phyloP scores from a whole-genome alignment of 2,329 filamentous ascomycete species.

The Colletotrichum eleusines region DNA sequence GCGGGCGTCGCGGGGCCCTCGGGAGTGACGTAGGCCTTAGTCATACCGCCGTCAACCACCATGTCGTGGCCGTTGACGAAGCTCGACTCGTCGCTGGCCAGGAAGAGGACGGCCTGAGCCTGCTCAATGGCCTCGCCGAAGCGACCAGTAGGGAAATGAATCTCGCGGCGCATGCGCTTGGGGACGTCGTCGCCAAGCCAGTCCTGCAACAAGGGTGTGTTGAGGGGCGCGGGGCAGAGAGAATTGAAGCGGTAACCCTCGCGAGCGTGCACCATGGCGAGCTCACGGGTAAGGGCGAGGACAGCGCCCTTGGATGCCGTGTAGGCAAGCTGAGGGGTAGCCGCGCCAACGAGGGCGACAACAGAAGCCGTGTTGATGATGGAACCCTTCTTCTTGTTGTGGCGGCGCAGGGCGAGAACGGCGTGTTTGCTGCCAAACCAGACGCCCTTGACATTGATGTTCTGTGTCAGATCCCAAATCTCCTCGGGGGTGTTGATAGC shows the following conservation, averaged over 20 bases:
- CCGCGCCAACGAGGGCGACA: constrained; percentile 87
- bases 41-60: constrained; percentile 96
- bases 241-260: constrained; percentile 92
- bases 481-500: constrained; percentile 87
- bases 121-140: constrained; percentile 97
- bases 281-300: constrained; percentile 87
- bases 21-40: constrained; percentile 84
- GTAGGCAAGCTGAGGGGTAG: constrained; percentile 91
- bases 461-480: constrained; percentile 94
- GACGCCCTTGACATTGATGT: constrained; percentile 98
- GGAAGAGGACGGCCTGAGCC: constrained; percentile 87
- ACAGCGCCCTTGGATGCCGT: constrained; percentile 95
- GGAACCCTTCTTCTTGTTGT: constrained; percentile 82
- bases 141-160: constrained; percentile 89
- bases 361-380: constrained; percentile 95
- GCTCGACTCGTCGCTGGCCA: constrained; percentile 88
- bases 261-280: constrained; percentile 91
- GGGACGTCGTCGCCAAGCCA: constrained; percentile 89
- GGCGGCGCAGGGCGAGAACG: constrained; percentile 81
- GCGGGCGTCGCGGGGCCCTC: constrained; percentile 68
- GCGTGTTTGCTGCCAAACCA: constrained; percentile 97
- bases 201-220: constrained; percentile 92
- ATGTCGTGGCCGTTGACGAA: constrained; percentile 95
- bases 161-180: constrained; percentile 85
- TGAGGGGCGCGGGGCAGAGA: constrained; percentile 89